These are phyloP conservation scores for Pythium myriotylum DNA, from an alignment of 352 stramenopile species.

Conservation along the genomic window DNA sequence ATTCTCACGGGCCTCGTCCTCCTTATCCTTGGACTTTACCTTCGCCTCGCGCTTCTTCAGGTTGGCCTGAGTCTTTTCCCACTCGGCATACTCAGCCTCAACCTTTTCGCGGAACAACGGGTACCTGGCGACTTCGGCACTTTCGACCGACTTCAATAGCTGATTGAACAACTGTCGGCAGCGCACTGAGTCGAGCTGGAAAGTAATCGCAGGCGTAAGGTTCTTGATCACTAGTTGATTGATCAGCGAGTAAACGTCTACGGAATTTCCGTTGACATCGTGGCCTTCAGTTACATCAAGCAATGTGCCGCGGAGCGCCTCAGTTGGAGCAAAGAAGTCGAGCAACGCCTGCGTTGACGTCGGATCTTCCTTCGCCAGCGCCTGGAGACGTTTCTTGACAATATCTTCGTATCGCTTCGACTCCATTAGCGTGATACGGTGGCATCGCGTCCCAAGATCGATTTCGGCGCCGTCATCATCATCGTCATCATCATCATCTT, in stretches of 20 bases:
- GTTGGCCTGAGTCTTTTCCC: slow-evolving; percentile 86
- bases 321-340: slow-evolving; percentile 73
- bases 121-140: slow-evolving; percentile 70
- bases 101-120: slow-evolving; percentile 93
- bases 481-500: slow-evolving; percentile 66
- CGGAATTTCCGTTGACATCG: slow-evolving; percentile 57
- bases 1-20: slow-evolving; percentile 78
- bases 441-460: slow-evolving; percentile 70
- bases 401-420: slow-evolving; percentile 98
- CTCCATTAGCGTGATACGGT: slow-evolving; percentile 97
- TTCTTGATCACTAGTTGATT: slow-evolving; percentile 62
- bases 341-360: slow-evolving; percentile 86
- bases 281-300: slow-evolving; percentile 52
- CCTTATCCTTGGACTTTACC: slow-evolving; percentile 92
- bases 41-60: slow-evolving; percentile 95
- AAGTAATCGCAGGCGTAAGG: slow-evolving; percentile 84
- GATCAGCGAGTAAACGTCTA: slow-evolving; percentile 73
- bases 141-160: slow-evolving; percentile 73
- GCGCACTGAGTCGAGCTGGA: slow-evolving; percentile 87
- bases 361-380: slow-evolving; percentile 88
- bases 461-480: slow-evolving; percentile 72
- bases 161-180: slow-evolving; percentile 88
- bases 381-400: slow-evolving; percentile 93
- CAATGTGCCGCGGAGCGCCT: slow-evolving; percentile 64
- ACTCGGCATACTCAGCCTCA: slow-evolving; percentile 90